Conservation (phyloP, 78 protist species). For the Dictyostelium capitatum region DNA sequence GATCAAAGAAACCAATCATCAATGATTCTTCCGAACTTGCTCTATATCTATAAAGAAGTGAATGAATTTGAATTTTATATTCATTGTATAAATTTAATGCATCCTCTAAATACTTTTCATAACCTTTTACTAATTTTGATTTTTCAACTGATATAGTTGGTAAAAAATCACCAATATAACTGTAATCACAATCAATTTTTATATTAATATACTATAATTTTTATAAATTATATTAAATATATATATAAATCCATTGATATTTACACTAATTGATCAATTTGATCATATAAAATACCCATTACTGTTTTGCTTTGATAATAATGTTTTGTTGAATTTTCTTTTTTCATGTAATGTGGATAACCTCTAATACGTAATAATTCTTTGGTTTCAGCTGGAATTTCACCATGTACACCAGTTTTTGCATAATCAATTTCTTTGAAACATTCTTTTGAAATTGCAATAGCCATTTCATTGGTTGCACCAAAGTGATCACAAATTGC, state of each 20-base stretch:
- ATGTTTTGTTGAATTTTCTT: not conserved
- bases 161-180: slow-evolving; percentile 9
- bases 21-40: not conserved
- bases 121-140: not conserved
- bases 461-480: not conserved
- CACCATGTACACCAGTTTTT: slow-evolving; percentile 79
- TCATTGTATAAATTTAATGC: not conserved
- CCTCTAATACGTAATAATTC: not conserved
- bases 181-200: too few relatives aligned
- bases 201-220: too few relatives aligned
- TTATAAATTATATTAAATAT: too few relatives aligned
- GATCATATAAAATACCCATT: slow-evolving; percentile 20
- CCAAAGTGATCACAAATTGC: not conserved
- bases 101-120: not conserved
- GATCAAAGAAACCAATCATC: slow-evolving; percentile 12
- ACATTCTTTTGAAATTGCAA: slow-evolving; percentile 48
- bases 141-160: not conserved
- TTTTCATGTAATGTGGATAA: slow-evolving; percentile 16
- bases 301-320: not conserved
- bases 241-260: too few relatives aligned
- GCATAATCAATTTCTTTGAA: slow-evolving; percentile 70
- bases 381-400: not conserved
- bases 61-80: not conserved
- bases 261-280: not conserved
- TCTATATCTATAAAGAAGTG: not conserved